A percentile compares a stretch with the other conserved stretches of the same genome.
Conservation (phyloP, 1,139 yeast genomes). For the Pichia inconspicua region DNA sequence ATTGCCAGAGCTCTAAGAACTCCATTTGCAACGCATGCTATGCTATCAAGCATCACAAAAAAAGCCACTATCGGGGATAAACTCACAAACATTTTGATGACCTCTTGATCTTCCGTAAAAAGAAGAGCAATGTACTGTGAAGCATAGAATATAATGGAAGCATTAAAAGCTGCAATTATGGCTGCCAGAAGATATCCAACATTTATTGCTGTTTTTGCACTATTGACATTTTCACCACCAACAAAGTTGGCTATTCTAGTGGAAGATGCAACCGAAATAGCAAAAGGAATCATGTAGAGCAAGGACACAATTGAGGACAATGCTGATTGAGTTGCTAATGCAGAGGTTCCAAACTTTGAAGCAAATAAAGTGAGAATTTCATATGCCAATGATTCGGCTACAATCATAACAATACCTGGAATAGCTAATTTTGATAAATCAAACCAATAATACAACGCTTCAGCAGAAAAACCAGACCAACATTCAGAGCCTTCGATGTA, state of each 20-base stretch:
- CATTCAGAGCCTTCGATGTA: conserved; percentile 62
- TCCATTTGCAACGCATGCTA: conserved; percentile 80
- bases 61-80: conserved; percentile 69
- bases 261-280: conserved; percentile 78
- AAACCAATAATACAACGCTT: conserved; percentile 53
- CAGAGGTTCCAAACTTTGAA: conserved; percentile 73
- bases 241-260: conserved; percentile 83
- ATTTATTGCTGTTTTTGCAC: conserved; percentile 59
- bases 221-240: conserved; percentile 62
- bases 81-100: conserved; percentile 38
- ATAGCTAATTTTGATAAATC: conserved; percentile 52
- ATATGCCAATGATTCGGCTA: conserved; percentile 67
- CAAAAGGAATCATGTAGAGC: conserved; percentile 81
- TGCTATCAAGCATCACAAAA: conserved; percentile 70
- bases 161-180: conserved; percentile 50
- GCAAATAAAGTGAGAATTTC: conserved; percentile 66
- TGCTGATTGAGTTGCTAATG: conserved; percentile 84
- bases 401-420: conserved; percentile 69
- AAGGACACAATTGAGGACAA: conserved; percentile 75
- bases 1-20: conserved; percentile 80
- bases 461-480: conserved; percentile 55
- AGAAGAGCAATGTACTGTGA: conserved; percentile 52
- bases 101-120: conserved; percentile 66
- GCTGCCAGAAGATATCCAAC: conserved; percentile 58
- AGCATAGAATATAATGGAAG: conserved; percentile 43